Evolutionary conservation across 805 yeast genomes (phyloP).

Genomic region (Scheffersomyces stipitis): DNA sequence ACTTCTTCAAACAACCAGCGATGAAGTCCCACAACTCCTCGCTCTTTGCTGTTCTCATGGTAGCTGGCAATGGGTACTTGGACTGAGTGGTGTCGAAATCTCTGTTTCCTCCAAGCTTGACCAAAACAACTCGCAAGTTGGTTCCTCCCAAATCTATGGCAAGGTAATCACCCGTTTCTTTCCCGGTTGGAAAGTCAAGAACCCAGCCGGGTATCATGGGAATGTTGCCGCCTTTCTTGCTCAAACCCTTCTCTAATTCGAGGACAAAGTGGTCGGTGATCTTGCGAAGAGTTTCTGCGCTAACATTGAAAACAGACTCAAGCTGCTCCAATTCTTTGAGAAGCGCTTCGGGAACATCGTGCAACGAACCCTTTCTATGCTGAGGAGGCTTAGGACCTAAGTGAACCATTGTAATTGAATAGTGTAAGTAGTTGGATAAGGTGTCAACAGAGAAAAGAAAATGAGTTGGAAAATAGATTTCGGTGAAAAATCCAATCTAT

Average conservation of each 20-base stretch:
- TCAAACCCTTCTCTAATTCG: conserved; percentile 81
- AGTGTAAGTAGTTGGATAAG: too few relatives aligned
- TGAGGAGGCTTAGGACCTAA: conserved; percentile 84
- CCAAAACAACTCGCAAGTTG: conserved; percentile 88
- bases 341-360: conserved; percentile 66
- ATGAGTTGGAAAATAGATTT: too few relatives aligned
- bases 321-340: conserved; percentile 55
- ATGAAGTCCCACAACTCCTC: conserved; percentile 84
- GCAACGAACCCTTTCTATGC: conserved; percentile 61
- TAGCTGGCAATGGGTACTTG: conserved; percentile 76
- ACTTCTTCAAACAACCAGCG: conserved; percentile 74
- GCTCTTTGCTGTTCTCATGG: conserved; percentile 73
- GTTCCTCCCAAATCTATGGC: conserved; percentile 98
- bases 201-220: conserved; percentile 99
- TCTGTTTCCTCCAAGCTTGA: conserved; percentile 77
- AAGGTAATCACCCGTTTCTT: conserved; percentile 83
- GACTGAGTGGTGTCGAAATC: conserved; percentile 85
- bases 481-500: too few relatives aligned
- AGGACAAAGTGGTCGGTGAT: conserved; percentile 73
- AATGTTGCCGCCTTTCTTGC: conserved; percentile 75
- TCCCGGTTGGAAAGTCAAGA: conserved; percentile 87
- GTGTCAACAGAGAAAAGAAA: too few relatives aligned
- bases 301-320: conserved; percentile 62
- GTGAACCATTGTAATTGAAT: conserved; percentile 72
- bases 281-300: conserved; percentile 56